Conservation (phyloP, 1,284 basidiomycete genomes). For the Puccinia polysora region DNA sequence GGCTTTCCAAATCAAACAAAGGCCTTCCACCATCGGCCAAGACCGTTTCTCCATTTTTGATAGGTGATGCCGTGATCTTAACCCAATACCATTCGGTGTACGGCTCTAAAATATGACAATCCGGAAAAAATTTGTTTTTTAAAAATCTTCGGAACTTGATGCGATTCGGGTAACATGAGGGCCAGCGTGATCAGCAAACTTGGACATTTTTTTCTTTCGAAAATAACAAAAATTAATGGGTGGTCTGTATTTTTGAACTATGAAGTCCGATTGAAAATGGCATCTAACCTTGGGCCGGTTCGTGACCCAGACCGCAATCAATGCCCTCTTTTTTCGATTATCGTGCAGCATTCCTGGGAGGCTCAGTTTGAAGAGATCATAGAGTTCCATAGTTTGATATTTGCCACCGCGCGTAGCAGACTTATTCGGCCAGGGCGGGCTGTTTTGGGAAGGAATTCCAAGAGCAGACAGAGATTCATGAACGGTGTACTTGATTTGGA, state of each 20-base stretch:
- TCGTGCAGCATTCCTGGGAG: slow-evolving; percentile 26
- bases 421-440: slow-evolving; percentile 44
- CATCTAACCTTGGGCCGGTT: slow-evolving; percentile 40
- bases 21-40: slow-evolving; percentile 32
- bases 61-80: slow-evolving; percentile 37
- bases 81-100: slow-evolving; percentile 44
- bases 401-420: slow-evolving; percentile 32
- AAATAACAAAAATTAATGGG: too few species aligned
- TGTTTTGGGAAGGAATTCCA: background rate
- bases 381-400: slow-evolving; percentile 39
- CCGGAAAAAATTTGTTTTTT: slow-evolving; percentile 39
- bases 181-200: background rate
- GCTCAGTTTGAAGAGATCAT: slow-evolving; percentile 39
- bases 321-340: slow-evolving; percentile 29
- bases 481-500: background rate
- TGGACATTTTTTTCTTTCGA: background rate
- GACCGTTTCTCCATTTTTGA: background rate
- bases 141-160: slow-evolving; percentile 42
- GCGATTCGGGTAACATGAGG: background rate
- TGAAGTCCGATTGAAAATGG: too few species aligned
- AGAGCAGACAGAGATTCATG: background rate
- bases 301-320: slow-evolving; percentile 41
- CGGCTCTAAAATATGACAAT: slow-evolving; percentile 33
- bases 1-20: slow-evolving; percentile 33
- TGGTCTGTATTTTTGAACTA: too few species aligned